These are phyloP conservation scores for Mycena crocata DNA, from an alignment of 768 basidiomycete species.

Conservation along the genomic window DNA sequence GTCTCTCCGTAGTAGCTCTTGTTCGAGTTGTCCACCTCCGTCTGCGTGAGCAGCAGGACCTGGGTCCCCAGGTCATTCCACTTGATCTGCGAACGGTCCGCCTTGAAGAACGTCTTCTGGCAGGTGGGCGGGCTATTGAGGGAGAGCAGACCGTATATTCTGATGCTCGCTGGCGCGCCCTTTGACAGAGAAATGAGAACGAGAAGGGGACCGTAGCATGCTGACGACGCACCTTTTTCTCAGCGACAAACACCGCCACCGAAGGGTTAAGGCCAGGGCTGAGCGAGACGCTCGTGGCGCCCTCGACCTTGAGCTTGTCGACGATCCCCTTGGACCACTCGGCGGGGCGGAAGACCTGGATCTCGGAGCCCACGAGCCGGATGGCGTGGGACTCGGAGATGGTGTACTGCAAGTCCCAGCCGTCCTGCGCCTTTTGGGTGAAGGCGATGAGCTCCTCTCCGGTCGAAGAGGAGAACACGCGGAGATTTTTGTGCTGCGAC, in stretches of 20 bases:
- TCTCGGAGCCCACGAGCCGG: conserved; percentile 81
- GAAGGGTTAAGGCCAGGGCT: conserved; percentile 90
- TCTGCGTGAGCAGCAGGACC: conserved; percentile 91
- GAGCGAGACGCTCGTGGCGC: conserved; percentile 78
- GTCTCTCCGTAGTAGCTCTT: conserved; percentile 99
- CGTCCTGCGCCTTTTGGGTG: conserved; percentile 90
- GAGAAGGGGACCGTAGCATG: background rate
- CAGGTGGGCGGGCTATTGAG: conserved; percentile 75
- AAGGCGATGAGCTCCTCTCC: conserved; percentile 90
- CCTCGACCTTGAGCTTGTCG: conserved; percentile 87
- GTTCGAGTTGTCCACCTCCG: conserved; percentile 96
- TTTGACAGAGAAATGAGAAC: conserved; percentile 39
- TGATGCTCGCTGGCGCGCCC: conserved; percentile 91
- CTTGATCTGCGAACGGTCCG: conserved; percentile 92
- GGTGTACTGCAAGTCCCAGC: conserved; percentile 93
- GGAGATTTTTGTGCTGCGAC: conserved; percentile 92
- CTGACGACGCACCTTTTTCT: conserved; percentile 80
- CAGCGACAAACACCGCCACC: conserved; percentile 92
- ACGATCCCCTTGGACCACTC: conserved; percentile 84
- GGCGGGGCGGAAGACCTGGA: conserved; percentile 85
- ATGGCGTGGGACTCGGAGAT: conserved; percentile 89
- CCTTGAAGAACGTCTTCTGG: conserved; percentile 95
- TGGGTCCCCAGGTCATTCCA: conserved; percentile 97
- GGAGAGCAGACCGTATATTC: conserved; percentile 80
- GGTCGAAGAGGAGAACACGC: conserved; percentile 87